Conservation (phyloP, 768 basidiomycete species). For the Boletus reticuloceps region DNA sequence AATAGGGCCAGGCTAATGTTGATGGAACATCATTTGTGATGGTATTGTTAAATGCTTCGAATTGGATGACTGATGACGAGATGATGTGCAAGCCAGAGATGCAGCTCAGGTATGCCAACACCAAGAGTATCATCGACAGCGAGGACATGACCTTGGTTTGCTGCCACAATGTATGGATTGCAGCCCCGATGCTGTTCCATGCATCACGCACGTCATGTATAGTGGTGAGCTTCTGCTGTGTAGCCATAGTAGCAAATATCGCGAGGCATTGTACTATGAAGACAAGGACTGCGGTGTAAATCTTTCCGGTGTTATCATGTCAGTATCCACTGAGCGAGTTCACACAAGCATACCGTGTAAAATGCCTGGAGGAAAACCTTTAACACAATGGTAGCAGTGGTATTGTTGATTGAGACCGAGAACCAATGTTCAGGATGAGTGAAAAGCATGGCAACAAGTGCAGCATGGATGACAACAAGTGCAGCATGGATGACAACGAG, state of each 20-base stretch:
- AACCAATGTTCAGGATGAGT: too few species aligned
- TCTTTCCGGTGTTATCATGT: not conserved
- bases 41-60: conserved; percentile 15
- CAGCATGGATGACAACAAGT: too few species aligned
- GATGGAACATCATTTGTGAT: not conserved
- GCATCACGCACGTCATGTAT: conserved; percentile 18
- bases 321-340: not conserved
- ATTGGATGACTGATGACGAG: conserved; percentile 20
- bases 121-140: not conserved
- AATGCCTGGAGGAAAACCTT: not conserved
- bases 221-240: conserved; percentile 14
- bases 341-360: not conserved
- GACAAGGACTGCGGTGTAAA: conserved; percentile 13
- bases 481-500: too few species aligned
- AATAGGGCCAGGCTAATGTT: not conserved
- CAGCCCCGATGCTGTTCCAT: conserved; percentile 25
- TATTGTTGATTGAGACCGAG: not conserved
- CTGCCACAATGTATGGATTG: conserved; percentile 13
- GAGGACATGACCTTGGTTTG: conserved; percentile 16
- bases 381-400: too few species aligned
- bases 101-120: conserved; percentile 13
- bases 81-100: conserved; percentile 21
- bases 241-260: conserved; percentile 1
- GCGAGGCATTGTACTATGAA: conserved; percentile 10
- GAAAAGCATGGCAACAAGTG: too few species aligned